These are phyloP conservation scores for Anthracocystis walkeri DNA, from an alignment of 1,284 basidiomycete genomes.

Conservation along the genomic window DNA sequence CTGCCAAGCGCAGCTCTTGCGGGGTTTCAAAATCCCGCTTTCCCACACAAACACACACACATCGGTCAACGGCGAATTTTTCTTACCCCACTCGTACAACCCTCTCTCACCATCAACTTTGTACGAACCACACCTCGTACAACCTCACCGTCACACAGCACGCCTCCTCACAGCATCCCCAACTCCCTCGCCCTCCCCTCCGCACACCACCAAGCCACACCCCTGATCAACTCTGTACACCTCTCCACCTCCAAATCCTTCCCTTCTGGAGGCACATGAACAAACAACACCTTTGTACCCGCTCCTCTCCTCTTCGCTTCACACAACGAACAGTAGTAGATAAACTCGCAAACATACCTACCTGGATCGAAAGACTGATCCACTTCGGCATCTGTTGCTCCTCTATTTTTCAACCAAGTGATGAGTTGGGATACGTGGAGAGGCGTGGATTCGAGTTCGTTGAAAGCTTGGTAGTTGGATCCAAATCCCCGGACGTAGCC, in stretches of 20 bases:
- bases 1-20: too few species aligned
- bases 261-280: conserved; percentile 41
- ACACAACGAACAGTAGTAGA: conserved; percentile 41
- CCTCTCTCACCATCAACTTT: neutral
- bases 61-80: neutral
- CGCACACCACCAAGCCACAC: conserved; percentile 41
- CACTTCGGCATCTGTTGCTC: conserved; percentile 14
- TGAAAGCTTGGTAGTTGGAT: conserved; percentile 29
- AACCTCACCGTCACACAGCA: too few species aligned
- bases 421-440: conserved; percentile 29
- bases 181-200: conserved; percentile 1
- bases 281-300: conserved; percentile 30
- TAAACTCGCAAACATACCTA: conserved; percentile 52
- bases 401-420: conserved; percentile 14
- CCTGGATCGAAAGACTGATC: conserved; percentile 38
- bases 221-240: conserved; percentile 23
- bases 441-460: conserved; percentile 8
- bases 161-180: neutral
- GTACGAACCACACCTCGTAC: neutral
- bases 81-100: neutral
- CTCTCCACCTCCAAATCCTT: conserved; percentile 17
- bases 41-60: neutral
- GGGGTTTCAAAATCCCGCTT: too few species aligned
- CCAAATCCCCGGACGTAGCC: conserved; percentile 31
- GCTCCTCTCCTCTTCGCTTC: conserved; percentile 17